A percentile compares a stretch with the other conserved stretches of the same genome.
phyloP scores from a whole-genome alignment of 768 basidiomycete genomes.

The Mycena vulgaris region DNA sequence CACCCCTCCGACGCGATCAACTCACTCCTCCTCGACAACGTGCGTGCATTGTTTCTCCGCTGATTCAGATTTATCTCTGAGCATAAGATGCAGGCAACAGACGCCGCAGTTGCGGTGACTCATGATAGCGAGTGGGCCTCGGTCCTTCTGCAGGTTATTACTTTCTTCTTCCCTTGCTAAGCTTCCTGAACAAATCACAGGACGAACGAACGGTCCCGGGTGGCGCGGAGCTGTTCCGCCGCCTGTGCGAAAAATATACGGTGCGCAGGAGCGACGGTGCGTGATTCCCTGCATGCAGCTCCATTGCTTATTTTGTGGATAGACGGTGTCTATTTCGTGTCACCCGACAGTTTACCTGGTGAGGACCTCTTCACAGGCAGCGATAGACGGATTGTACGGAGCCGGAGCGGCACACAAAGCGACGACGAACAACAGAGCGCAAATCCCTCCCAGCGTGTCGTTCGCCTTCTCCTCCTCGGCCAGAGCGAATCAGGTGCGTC shows the following conservation, averaged over 20 bases:
- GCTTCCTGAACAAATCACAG: background rate
- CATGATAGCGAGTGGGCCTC: constrained; percentile 5
- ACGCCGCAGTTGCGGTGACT: constrained; percentile 4
- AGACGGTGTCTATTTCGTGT: constrained; percentile 3
- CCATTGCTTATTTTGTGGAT: background rate
- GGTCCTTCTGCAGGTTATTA: background rate
- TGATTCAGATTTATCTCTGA: background rate
- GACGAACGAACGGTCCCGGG: background rate
- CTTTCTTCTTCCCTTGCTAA: background rate
- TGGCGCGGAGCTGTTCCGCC: background rate
- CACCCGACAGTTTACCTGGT: background rate
- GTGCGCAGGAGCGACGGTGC: background rate
- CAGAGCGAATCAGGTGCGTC: background rate
- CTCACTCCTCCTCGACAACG: background rate
- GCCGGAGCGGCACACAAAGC: too few species aligned
- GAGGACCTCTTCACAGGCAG: too few species aligned
- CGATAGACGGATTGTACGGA: too few species aligned
- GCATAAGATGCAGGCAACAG: background rate
- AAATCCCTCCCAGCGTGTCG: background rate
- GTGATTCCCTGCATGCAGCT: background rate
- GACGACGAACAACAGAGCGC: background rate
- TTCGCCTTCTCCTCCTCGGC: background rate
- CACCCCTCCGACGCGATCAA: constrained; percentile 11
- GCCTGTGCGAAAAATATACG: background rate
- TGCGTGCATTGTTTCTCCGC: background rate